Percentiles rank a stretch among this genome's conserved stretches.
Conservation (phyloP, 768 basidiomycete species). For the Podaxis carcinomalis region DNA sequence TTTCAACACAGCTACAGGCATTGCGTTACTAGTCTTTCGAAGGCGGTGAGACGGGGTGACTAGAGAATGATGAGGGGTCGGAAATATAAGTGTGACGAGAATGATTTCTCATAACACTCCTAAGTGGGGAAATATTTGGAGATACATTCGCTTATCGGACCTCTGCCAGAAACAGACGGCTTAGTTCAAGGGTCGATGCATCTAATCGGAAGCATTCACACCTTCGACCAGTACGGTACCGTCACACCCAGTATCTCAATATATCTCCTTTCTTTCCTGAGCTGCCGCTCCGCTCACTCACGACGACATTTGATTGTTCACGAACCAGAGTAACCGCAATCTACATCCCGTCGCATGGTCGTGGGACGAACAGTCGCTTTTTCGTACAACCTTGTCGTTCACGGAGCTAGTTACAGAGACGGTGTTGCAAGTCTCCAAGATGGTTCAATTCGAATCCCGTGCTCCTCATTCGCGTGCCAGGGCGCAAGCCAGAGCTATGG, state of each 20-base stretch:
- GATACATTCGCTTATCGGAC: not conserved
- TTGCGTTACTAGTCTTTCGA: not conserved
- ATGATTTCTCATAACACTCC: not conserved
- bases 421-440: no score
- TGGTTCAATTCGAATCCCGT: no score
- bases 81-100: conserved; percentile 5
- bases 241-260: not conserved
- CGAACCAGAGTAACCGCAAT: not conserved
- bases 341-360: not conserved
- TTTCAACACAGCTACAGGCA: not conserved
- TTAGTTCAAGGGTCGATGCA: not conserved
- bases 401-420: not conserved
- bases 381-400: not conserved
- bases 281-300: not conserved
- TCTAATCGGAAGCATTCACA: not conserved
- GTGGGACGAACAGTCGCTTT: not conserved
- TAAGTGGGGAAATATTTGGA: not conserved
- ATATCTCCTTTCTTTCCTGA: not conserved
- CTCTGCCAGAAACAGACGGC: not conserved
- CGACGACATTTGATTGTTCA: not conserved
- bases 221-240: not conserved
- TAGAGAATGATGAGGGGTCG: not conserved
- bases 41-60: not conserved
- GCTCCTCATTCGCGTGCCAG: no score
- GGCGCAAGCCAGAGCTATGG: no score